phyloP scores from a whole-genome alignment of 257 asterid species.

The Salvia rosmarinus region DNA sequence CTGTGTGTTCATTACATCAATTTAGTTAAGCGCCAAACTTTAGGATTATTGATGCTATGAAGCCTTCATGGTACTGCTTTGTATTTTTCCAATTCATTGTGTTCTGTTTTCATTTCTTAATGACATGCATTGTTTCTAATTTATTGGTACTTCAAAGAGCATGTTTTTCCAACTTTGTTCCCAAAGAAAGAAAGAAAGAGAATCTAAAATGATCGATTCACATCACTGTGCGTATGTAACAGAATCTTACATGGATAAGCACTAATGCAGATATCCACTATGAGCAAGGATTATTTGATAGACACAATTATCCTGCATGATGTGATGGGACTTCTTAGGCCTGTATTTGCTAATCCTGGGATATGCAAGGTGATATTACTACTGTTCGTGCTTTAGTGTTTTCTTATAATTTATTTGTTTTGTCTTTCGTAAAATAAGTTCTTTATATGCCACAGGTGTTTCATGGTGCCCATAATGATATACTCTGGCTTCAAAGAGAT shows the following conservation, averaged over 20 bases:
- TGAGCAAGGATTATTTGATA: slow-evolving; percentile 66
- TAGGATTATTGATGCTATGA: not conserved
- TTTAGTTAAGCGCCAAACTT: too few species aligned
- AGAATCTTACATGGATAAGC: not conserved
- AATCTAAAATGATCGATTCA: not conserved
- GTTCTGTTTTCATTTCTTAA: slow-evolving; percentile 7
- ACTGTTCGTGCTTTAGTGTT: not conserved
- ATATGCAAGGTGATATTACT: slow-evolving; percentile 74
- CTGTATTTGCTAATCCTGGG: slow-evolving; percentile 74
- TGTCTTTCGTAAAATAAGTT: slow-evolving; percentile 12
- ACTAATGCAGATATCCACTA: slow-evolving; percentile 69
- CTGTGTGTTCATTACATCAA: not conserved
- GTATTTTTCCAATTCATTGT: not conserved
- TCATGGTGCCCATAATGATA: slow-evolving; percentile 98
- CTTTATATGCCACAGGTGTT: slow-evolving; percentile 62
- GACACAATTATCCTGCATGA: slow-evolving; percentile 86
- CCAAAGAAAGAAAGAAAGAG: not conserved
- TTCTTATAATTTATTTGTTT: not conserved
- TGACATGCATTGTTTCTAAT: too few species aligned
- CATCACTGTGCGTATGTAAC: not conserved
- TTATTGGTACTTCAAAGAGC: not conserved
- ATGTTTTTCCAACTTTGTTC: not conserved
- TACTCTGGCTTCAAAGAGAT: slow-evolving; percentile 98
- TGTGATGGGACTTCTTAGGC: slow-evolving; percentile 77
- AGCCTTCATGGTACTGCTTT: not conserved